Evolutionary conservation across 2,329 filamentous ascomycete species (phyloP).

Genomic region (Didymella glomerata): DNA sequence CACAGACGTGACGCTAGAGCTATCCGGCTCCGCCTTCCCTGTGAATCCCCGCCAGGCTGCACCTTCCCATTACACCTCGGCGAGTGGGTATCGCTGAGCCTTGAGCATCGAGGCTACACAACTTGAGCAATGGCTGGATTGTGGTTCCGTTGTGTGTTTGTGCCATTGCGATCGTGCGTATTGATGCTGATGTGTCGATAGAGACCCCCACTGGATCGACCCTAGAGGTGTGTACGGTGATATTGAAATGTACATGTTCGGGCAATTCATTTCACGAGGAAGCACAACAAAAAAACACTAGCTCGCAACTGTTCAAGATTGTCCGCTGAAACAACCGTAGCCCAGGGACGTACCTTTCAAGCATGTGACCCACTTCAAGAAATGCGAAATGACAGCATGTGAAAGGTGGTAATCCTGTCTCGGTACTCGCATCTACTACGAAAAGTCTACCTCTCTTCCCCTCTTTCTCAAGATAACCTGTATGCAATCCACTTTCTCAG

Average conservation of each 20-base stretch:
- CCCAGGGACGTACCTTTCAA: neutral
- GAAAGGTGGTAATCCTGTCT: neutral
- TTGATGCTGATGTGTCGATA: neutral
- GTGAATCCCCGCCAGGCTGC: slow-evolving; percentile 1
- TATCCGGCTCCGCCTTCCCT: slow-evolving; percentile 7
- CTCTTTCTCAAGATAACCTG: slow-evolving; percentile 38
- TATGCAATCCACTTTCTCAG: slow-evolving; percentile 45
- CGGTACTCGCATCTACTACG: neutral
- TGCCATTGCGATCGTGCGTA: neutral
- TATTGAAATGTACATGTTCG: neutral
- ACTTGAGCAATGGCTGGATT: neutral
- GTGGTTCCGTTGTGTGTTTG: neutral
- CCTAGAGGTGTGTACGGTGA: neutral
- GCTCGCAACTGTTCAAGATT: too few relatives aligned
- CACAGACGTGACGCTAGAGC: slow-evolving; percentile 12
- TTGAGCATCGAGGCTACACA: neutral
- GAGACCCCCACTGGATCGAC: neutral
- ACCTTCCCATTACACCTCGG: neutral
- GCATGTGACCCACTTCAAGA: neutral
- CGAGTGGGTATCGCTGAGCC: neutral
- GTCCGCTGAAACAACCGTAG: too few relatives aligned
- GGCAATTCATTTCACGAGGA: neutral
- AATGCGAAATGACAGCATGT: neutral
- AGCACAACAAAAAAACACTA: too few relatives aligned
- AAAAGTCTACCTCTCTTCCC: slow-evolving; percentile 39